Evolutionary conservation across 2,329 filamentous ascomycete species (phyloP), one percentile per base, ranked within the genome.

Genomic region (Pseudocercospora fijiensis): DNA sequence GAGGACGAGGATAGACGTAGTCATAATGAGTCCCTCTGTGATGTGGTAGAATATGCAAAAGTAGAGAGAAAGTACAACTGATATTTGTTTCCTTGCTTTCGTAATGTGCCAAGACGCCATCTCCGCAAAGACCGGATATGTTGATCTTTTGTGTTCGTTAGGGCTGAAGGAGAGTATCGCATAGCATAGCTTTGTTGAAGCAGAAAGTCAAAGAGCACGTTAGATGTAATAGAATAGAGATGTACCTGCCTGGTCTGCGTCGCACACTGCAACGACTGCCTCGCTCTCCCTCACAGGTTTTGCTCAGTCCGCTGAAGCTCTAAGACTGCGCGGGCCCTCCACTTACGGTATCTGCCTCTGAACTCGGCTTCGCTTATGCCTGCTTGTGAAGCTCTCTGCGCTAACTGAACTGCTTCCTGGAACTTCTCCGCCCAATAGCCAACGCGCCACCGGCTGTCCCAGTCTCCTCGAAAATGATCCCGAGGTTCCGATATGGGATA

Each of bases 1-100:
- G 63, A 90, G 77, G 57, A 90, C 79, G 57, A 90, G 85, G 62
- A 89, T 77, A 10, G 65, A 65, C 2, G 22, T 5, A 16, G 55
- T n/a, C 49, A 53, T 53, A 2, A n/a, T 53, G 26, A 53, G 49
- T 16, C 16, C 9, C 3, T 49, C 18, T 22, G 20, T 11, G 9
- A 8, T 49, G 22, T 13, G 16, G 18, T 20, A 11, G 18, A 24
- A 24, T 10, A 4, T n/a, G 11, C 18, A 13, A 24, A 13, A 24
- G 45, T 4, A 41, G 18, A 41, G 20, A n/a, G 45, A 24, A 49
- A 24, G 45, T 4, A 24, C 9, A 9, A 3, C 18, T 24, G 11
- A 53, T 27, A 53, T 28, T 3, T 53, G 49, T 26, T 53, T 20
- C 37, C 4, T 13, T 41, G 49, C 49, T 53, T 53, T 30, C 22